phyloP scores from a whole-genome alignment of 148 eudicot species.

The Cornus kousa region DNA sequence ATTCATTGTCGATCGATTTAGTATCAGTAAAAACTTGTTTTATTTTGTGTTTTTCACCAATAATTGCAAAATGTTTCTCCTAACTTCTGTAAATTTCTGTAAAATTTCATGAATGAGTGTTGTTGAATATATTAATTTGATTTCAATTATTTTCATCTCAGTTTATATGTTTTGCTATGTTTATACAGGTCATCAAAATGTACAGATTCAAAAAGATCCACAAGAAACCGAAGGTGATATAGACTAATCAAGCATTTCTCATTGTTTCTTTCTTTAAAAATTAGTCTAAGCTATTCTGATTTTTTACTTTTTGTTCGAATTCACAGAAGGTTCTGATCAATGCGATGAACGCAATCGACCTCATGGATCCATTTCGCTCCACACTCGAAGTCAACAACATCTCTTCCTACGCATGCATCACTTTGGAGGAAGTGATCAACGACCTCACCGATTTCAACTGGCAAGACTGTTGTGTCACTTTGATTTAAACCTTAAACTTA shows the following conservation, averaged over 20 bases:
- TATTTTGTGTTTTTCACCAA: background rate
- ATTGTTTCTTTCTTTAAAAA: background rate
- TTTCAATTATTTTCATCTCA: no score
- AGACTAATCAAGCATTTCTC: constrained; percentile 1
- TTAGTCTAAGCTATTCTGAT: background rate
- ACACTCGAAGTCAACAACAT: constrained; percentile 33
- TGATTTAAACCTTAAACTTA: constrained; percentile 35
- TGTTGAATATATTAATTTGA: no score
- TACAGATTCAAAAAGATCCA: constrained; percentile 28
- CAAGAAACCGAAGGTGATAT: constrained; percentile 3
- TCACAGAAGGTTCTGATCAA: constrained; percentile 34
- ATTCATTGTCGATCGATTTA: background rate
- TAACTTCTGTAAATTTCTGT: background rate
- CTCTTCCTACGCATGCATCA: constrained; percentile 30
- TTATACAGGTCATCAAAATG: constrained; percentile 35
- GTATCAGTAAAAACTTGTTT: background rate
- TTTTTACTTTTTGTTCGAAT: background rate
- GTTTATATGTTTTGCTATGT: no score
- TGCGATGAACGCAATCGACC: constrained; percentile 35
- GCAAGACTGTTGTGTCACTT: constrained; percentile 49
- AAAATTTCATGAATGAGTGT: background rate
- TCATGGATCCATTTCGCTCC: constrained; percentile 48
- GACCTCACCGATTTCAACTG: constrained; percentile 33
- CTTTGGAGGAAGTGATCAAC: constrained; percentile 36
- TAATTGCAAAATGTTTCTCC: background rate